These are phyloP conservation scores for Nemania serpens DNA, from an alignment of 2,329 filamentous ascomycete species.

Conservation along the genomic window DNA sequence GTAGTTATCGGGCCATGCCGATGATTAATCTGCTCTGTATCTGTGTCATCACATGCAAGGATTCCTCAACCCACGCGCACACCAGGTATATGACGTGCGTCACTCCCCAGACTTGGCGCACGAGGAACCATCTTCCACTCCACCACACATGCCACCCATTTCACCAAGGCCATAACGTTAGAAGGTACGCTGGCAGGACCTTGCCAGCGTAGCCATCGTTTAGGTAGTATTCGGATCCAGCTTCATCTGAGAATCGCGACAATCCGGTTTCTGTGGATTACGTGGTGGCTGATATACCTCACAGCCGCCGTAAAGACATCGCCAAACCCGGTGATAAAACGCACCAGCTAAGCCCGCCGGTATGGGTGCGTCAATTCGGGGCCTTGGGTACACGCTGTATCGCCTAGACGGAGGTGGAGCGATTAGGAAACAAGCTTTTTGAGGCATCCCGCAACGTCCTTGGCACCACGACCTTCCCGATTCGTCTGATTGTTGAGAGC, in stretches of 20 bases:
- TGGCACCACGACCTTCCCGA: slow-evolving; percentile 22
- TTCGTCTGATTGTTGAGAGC: slow-evolving; percentile 6
- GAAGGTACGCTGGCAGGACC: neutral
- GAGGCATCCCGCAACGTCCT: slow-evolving; percentile 10
- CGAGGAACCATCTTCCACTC: too few relatives aligned
- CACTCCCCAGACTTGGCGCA: too few relatives aligned
- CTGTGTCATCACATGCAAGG: too few relatives aligned
- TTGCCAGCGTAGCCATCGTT: neutral
- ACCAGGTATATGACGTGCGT: too few relatives aligned
- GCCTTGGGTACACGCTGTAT: slow-evolving; percentile 8
- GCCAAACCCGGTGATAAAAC: neutral
- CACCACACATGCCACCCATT: neutral
- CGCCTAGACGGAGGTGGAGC: neutral
- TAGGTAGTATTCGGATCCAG: neutral
- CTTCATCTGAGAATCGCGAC: neutral
- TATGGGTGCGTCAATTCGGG: slow-evolving; percentile 4
- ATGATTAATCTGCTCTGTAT: too few relatives aligned
- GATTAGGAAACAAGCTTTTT: slow-evolving; percentile 16
- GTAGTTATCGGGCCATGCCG: too few relatives aligned
- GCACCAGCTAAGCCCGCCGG: slow-evolving; percentile 4
- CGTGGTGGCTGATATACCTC: neutral
- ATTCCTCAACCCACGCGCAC: too few relatives aligned
- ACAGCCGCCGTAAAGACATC: neutral
- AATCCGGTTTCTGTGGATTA: neutral
- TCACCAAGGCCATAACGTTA: slow-evolving; percentile 4